Evolutionary conservation across 2,329 filamentous ascomycete genomes (phyloP).

Genomic region (Fusarium brachygibbosum): DNA sequence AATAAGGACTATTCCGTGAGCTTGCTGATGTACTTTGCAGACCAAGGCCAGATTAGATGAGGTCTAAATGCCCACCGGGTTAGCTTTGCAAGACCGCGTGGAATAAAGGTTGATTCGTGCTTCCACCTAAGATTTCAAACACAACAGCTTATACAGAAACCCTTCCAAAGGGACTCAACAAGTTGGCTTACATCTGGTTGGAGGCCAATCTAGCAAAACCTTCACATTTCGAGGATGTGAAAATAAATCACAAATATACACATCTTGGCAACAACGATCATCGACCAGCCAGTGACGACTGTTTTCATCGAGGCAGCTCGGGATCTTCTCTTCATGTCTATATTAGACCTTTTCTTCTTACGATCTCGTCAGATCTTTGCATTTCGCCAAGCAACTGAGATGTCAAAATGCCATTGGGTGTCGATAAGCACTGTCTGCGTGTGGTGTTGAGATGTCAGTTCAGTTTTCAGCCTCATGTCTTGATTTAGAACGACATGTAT

Average conservation of each 20-base stretch:
- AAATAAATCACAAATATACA: not conserved
- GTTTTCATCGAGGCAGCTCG: not conserved
- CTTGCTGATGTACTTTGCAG: slow-evolving; percentile 1
- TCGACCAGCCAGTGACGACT: not conserved
- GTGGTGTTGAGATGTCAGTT: slow-evolving; percentile 12
- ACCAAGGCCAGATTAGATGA: not conserved
- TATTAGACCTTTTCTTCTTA: not conserved
- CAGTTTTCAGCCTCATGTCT: slow-evolving; percentile 17
- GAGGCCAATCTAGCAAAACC: not conserved
- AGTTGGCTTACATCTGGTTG: not conserved
- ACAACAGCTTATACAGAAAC: not conserved
- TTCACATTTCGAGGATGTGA: too few relatives aligned
- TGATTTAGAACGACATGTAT: not conserved
- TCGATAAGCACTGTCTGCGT: slow-evolving; percentile 4
- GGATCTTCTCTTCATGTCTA: not conserved
- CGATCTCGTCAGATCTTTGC: not conserved
- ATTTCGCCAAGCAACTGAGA: not conserved
- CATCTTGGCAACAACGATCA: not conserved
- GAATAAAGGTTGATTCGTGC: not conserved
- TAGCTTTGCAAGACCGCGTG: too few relatives aligned
- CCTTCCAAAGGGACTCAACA: not conserved
- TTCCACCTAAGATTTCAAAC: not conserved
- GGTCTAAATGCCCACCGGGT: not conserved
- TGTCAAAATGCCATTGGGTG: slow-evolving; percentile 2
- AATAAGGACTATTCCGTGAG: slow-evolving; percentile 6